These are phyloP conservation scores for Neofusicoccum umdonicola DNA, from an alignment of 2,329 filamentous ascomycete genomes.

Conservation along the genomic window DNA sequence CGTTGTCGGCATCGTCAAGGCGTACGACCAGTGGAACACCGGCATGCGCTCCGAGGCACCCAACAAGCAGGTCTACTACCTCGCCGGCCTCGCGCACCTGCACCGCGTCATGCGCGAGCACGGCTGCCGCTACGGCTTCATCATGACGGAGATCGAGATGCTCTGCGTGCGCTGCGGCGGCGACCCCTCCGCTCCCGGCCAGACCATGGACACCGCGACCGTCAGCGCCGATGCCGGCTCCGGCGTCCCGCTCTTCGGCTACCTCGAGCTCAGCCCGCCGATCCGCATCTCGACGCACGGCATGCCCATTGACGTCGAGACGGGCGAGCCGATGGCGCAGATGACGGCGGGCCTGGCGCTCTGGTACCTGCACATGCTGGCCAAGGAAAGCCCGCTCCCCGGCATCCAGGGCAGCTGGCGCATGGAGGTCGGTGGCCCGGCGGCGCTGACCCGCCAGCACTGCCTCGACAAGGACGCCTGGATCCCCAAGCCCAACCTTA, in stretches of 20 bases:
- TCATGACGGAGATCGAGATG: slow-evolving; percentile 93
- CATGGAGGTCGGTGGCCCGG: slow-evolving; percentile 71
- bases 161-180: slow-evolving; percentile 80
- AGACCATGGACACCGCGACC: slow-evolving; percentile 22
- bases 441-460: slow-evolving; percentile 69
- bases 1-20: slow-evolving; percentile 82
- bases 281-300: slow-evolving; percentile 52
- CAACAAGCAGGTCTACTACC: slow-evolving; percentile 82
- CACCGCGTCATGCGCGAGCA: slow-evolving; percentile 93
- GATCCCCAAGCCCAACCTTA: slow-evolving; percentile 71
- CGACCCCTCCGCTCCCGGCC: background rate
- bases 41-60: slow-evolving; percentile 81
- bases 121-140: slow-evolving; percentile 89
- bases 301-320: slow-evolving; percentile 27
- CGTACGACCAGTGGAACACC: slow-evolving; percentile 92
- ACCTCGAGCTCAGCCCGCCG: slow-evolving; percentile 68
- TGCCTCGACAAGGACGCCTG: slow-evolving; percentile 67
- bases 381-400: slow-evolving; percentile 58
- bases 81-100: slow-evolving; percentile 79
- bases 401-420: slow-evolving; percentile 62
- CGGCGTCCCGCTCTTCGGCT: slow-evolving; percentile 77
- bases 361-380: slow-evolving; percentile 74
- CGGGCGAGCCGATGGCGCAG: slow-evolving; percentile 39
- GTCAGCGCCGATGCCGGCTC: slow-evolving; percentile 43
- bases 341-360: slow-evolving; percentile 72